Percentiles rank a stretch among this genome's conserved stretches.
Evolutionary conservation across 345 rosid genomes (phyloP).

Genomic region (Passiflora organensis): DNA sequence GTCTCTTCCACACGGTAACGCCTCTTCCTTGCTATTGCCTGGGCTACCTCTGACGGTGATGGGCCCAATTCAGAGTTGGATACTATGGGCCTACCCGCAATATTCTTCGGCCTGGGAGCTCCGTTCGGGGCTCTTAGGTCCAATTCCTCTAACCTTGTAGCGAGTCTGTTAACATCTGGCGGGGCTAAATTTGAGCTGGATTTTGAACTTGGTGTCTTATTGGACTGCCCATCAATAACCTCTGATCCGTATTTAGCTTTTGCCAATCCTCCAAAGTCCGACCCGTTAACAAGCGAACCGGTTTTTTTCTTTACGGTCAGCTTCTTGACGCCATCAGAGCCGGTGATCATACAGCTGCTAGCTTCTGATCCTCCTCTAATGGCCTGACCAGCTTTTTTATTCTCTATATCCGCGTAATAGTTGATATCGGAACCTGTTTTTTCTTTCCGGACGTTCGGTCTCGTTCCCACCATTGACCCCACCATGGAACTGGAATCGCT

Average conservation of each 20-base stretch:
- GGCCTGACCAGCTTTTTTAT: background rate
- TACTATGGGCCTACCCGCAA: slow-evolving; percentile 22
- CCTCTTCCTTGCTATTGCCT: slow-evolving; percentile 40
- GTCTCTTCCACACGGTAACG: slow-evolving; percentile 26
- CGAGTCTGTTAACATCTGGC: background rate
- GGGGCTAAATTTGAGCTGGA: too few relatives aligned
- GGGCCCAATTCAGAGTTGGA: slow-evolving; percentile 82
- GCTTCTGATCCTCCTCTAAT: too few relatives aligned
- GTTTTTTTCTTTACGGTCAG: background rate
- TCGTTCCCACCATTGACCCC: slow-evolving; percentile 17
- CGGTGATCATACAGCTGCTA: too few relatives aligned
- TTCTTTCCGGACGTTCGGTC: too few relatives aligned
- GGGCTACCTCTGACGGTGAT: slow-evolving; percentile 82
- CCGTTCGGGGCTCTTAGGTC: slow-evolving; percentile 4
- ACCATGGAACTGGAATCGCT: slow-evolving; percentile 73
- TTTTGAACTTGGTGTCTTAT: too few relatives aligned
- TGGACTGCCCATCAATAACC: background rate
- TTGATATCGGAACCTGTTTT: slow-evolving; percentile 28
- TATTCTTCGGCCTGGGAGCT: slow-evolving; percentile 17
- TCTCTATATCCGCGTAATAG: slow-evolving; percentile 7
- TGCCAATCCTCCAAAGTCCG: background rate
- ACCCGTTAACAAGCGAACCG: slow-evolving; percentile 6
- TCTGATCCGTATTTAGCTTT: slow-evolving; percentile 9
- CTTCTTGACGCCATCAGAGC: background rate
- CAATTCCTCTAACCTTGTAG: slow-evolving; percentile 1